phyloP scores from a whole-genome alignment of 2,329 filamentous ascomycete species.

The Diaporthe sp. region DNA sequence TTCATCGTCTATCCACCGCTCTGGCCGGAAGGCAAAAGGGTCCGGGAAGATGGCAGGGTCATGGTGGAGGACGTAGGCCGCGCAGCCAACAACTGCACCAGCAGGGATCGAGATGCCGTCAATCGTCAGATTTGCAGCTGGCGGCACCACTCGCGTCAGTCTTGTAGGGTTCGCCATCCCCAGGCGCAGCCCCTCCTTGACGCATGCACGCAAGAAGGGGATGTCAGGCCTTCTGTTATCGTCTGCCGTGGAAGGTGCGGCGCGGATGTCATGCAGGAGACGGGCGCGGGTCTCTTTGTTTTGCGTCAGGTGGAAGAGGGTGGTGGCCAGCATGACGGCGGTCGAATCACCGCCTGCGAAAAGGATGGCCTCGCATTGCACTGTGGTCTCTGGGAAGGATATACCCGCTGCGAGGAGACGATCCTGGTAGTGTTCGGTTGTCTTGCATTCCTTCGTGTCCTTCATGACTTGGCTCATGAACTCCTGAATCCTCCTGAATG shows the following conservation, averaged over 20 bases:
- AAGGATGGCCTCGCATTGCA: conserved; percentile 25
- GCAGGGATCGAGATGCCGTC: conserved; percentile 65
- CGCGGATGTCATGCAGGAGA: conserved; percentile 61
- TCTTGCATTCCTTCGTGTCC: neutral
- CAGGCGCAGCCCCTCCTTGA: conserved; percentile 41
- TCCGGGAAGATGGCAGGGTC: conserved; percentile 41
- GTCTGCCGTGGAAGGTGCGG: conserved; percentile 57
- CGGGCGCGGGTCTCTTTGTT: conserved; percentile 60
- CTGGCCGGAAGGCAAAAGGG: conserved; percentile 39
- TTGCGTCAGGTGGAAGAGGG: conserved; percentile 71
- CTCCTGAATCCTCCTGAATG: neutral
- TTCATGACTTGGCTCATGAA: conserved; percentile 9
- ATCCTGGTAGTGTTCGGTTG: neutral
- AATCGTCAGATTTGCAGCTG: conserved; percentile 48
- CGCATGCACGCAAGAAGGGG: conserved; percentile 54
- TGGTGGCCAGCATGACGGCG: conserved; percentile 62
- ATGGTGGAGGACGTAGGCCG: conserved; percentile 70
- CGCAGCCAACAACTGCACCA: conserved; percentile 73
- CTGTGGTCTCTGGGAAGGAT: conserved; percentile 2
- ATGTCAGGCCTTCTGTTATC: conserved; percentile 64
- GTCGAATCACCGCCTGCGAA: conserved; percentile 68
- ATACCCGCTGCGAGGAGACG: conserved; percentile 26
- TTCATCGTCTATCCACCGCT: conserved; percentile 40
- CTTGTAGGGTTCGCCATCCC: conserved; percentile 41
- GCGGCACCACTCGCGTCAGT: conserved; percentile 36